Base-by-base conservation (phyloP, 1,284 basidiomycete genomes). In the Malassezia cuniculi region DNA sequence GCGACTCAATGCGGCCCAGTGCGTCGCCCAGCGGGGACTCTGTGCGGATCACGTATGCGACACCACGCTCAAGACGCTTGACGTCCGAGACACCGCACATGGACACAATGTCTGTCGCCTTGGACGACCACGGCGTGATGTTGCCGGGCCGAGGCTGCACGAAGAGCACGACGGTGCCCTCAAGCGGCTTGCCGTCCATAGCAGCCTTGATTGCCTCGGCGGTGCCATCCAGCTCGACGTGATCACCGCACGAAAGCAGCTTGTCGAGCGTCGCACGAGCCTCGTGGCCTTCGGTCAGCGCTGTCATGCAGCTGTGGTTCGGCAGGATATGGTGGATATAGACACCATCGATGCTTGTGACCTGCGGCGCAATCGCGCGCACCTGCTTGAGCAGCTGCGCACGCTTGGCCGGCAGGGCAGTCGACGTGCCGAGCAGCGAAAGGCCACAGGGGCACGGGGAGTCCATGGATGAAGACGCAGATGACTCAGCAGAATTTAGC, bases 71-170 rank as follows among this genome's bases (percentile, higher is more conserved):
- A 42, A 94, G 70, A 31, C 90, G 76, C 50, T 79, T 74, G 35
- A 95, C 72, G 4, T 71, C 64, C 7, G 73, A 76, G 6, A 95
- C 76, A 34, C 79, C 80, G 70, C 90, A 95, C 48, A 89, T 78
- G 16, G 47, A 47, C 19, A 56, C 72, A 46, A 95, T 95, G 64
- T 95, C 87, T 2, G 89, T 93, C 3, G 90, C 90, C 70, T 95
- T 95, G 70, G 83, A 87, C 6, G 87, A 93, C 90, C 90, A 95
- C 1, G 90, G 84, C 15, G 82, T 84, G 63, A 86, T 80, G 22
- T 81, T 58, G 24, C 60, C 61, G 2, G 54, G 41, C 11, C 63
- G 53, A 1, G 63, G 63, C 11, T 47, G 41, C 14, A 66, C 61
- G 31, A 58, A 66, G 35, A 64, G 54, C 19, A 57, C 49, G 16